Evolutionary conservation across 1,139 yeast species (phyloP).

Genomic region (Pichia kudriavzevii): DNA sequence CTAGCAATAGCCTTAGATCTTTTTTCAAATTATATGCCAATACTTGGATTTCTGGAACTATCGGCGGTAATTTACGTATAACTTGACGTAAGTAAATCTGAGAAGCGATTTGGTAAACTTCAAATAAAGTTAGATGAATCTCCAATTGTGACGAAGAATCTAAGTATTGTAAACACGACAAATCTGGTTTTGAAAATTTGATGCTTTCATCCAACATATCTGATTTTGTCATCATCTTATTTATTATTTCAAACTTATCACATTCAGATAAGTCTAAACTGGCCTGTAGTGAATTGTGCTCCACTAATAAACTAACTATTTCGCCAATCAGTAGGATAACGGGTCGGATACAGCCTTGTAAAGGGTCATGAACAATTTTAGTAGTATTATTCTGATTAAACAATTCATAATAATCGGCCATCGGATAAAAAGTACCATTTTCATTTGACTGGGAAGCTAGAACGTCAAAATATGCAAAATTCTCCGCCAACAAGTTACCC

Average conservation of each 20-base stretch:
- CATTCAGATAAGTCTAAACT: slow-evolving; percentile 19
- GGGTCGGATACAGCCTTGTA: slow-evolving; percentile 41
- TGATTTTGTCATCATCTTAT: slow-evolving; percentile 16
- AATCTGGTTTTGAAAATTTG: slow-evolving; percentile 35
- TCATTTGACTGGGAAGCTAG: slow-evolving; percentile 33
- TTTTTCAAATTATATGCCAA: slow-evolving; percentile 24
- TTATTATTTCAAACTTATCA: slow-evolving; percentile 18
- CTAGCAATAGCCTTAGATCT: slow-evolving; percentile 30
- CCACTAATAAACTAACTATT: slow-evolving; percentile 29
- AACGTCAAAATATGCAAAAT: slow-evolving; percentile 40
- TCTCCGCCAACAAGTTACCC: slow-evolving; percentile 34
- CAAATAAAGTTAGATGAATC: slow-evolving; percentile 43
- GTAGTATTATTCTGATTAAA: slow-evolving; percentile 15
- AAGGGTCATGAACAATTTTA: slow-evolving; percentile 31
- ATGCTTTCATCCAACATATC: slow-evolving; percentile 32
- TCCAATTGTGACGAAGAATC: slow-evolving; percentile 37
- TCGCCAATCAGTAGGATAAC: slow-evolving; percentile 36
- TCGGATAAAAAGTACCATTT: slow-evolving; percentile 34
- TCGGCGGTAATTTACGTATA: slow-evolving; percentile 39
- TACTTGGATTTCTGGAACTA: slow-evolving; percentile 37
- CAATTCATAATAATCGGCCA: slow-evolving; percentile 29
- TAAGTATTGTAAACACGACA: slow-evolving; percentile 33
- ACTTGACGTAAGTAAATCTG: slow-evolving; percentile 41
- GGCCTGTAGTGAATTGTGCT: slow-evolving; percentile 16
- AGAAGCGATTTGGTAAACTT: slow-evolving; percentile 41